Percentiles rank a stretch among this genome's conserved stretches.
Evolutionary conservation across 2,329 filamentous ascomycete species (phyloP).

Genomic region (Malbranchea cinnamomea): DNA sequence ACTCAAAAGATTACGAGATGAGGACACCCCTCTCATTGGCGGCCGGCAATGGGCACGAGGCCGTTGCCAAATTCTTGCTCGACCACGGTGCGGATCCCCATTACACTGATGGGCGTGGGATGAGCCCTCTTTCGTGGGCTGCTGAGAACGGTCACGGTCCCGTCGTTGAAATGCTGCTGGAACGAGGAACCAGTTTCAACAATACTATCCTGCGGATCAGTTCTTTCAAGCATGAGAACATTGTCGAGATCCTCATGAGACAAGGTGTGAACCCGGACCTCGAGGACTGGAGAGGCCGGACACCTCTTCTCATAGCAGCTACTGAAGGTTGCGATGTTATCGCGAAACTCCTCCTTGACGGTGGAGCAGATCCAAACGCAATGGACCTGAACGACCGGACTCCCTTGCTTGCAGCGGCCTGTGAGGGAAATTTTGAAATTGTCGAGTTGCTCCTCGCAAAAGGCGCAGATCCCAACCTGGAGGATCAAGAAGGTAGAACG

Average conservation of each 20-base stretch:
- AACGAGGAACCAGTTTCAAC: no score
- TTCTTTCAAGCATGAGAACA: no score
- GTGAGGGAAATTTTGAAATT: not conserved
- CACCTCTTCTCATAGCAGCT: not conserved
- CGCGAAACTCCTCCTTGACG: not conserved
- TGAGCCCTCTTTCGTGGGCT: not conserved
- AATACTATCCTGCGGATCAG: no score
- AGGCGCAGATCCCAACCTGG: not conserved
- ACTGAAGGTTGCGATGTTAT: not conserved
- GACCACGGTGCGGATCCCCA: not conserved
- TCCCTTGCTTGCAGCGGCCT: not conserved
- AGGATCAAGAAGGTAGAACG: constrained; percentile 2
- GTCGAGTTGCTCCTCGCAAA: not conserved
- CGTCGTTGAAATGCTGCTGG: not conserved
- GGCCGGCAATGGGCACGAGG: constrained; percentile 30
- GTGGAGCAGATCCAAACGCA: not conserved
- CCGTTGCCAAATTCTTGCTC: not conserved
- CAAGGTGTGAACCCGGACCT: not conserved
- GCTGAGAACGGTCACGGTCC: not conserved
- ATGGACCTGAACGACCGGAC: not conserved
- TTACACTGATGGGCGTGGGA: not conserved
- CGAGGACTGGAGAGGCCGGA: not conserved
- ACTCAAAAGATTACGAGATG: not conserved
- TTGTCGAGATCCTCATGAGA: no score
- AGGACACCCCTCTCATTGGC: constrained; percentile 32